A percentile compares a stretch with the other conserved stretches of the same genome.
Conservation (phyloP, 83 land plant species). For the Diphasiastrum complanatum region DNA sequence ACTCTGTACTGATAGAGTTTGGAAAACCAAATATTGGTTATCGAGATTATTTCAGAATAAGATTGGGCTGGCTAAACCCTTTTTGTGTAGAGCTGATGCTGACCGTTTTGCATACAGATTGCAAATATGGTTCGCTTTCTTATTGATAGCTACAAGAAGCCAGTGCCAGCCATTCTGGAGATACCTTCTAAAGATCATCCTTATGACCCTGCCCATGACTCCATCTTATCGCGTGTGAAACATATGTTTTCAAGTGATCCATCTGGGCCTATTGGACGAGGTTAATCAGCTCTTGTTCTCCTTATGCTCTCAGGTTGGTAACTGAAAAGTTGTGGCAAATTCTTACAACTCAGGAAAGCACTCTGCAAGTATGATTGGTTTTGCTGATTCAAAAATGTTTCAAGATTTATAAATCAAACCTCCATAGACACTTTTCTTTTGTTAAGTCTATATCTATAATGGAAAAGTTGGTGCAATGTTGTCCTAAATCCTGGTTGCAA, state of each 20-base stretch:
- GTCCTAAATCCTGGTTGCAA: too few relatives aligned
- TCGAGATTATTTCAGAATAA: too few relatives aligned
- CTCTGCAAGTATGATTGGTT: too few relatives aligned
- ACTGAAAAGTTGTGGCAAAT: not conserved
- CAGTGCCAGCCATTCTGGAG: constrained; percentile 86
- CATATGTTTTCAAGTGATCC: constrained; percentile 79
- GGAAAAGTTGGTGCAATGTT: too few relatives aligned
- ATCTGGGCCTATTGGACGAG: constrained; percentile 31
- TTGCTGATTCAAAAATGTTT: too few relatives aligned
- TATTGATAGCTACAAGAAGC: constrained; percentile 86
- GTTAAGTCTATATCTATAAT: too few relatives aligned
- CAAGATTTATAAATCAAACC: too few relatives aligned
- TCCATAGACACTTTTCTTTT: too few relatives aligned
- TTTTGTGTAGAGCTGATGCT: too few relatives aligned
- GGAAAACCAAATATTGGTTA: too few relatives aligned
- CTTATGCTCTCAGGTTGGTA: not conserved
- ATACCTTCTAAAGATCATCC: constrained; percentile 97
- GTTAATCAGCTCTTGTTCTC: not conserved
- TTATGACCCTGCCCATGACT: constrained; percentile 88
- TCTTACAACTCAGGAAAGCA: not conserved
- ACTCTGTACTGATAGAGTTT: too few relatives aligned
- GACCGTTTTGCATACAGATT: too few relatives aligned
- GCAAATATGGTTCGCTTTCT: constrained; percentile 90
- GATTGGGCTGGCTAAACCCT: not conserved
- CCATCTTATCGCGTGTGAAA: constrained; percentile 82